These are phyloP conservation scores for Selaginella tamariscina DNA, from an alignment of 75 land plant species.

Conservation along the genomic window DNA sequence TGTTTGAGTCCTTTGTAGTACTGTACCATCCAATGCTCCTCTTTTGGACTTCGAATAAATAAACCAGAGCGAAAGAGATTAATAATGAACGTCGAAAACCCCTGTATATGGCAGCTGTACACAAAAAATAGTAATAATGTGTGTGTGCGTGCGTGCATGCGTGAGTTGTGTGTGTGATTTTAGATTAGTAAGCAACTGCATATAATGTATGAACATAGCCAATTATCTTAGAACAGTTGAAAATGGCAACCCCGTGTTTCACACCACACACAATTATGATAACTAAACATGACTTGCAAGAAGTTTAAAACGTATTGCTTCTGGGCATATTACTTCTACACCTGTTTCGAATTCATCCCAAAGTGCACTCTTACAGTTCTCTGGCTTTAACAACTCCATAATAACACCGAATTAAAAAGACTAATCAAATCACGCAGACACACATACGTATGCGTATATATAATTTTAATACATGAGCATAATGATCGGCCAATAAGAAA, in stretches of 20 bases:
- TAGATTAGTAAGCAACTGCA: too few relatives aligned
- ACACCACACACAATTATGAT: too few relatives aligned
- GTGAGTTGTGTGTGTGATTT: too few relatives aligned
- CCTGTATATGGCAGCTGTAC: conserved; percentile 34
- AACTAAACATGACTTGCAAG: conserved; percentile 20
- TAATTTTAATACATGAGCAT: conserved; percentile 18
- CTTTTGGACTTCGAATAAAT: conserved; percentile 11
- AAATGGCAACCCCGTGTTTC: too few relatives aligned
- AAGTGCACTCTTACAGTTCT: conserved; percentile 27
- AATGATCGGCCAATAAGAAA: conserved; percentile 32
- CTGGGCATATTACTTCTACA: conserved; percentile 40
- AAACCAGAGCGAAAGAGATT: conserved; percentile 36
- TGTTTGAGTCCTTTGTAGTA: conserved; percentile 34
- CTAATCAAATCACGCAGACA: neutral
- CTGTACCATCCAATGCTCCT: conserved; percentile 29
- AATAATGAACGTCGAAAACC: conserved; percentile 33
- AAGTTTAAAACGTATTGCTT: conserved; percentile 36
- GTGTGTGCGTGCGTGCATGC: too few relatives aligned
- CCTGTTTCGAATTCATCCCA: conserved; percentile 36
- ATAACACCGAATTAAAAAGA: conserved; percentile 22
- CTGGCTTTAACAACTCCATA: conserved; percentile 39
- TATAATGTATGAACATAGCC: too few relatives aligned
- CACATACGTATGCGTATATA: neutral
- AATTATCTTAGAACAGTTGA: too few relatives aligned
- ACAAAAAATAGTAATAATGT: neutral